Evolutionary conservation across 2,329 filamentous ascomycete species (phyloP), one percentile per base, ranked within the genome.

Genomic region (Scytalidium lignicola): DNA sequence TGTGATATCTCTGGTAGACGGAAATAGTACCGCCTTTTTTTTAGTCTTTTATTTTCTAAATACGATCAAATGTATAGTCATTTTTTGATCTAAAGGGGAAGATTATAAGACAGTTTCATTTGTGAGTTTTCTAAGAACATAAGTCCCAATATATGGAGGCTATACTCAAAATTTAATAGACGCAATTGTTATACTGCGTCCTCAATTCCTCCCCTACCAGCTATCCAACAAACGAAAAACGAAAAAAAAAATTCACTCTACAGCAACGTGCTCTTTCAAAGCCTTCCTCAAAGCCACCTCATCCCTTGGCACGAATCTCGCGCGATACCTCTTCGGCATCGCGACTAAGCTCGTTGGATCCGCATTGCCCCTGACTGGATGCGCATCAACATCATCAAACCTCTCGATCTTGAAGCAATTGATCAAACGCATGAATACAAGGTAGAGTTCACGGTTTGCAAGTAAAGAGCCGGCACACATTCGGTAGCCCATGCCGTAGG

Each of bases 381-480:
- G 74, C 22, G 74, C 75, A 46, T 84, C 79, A 0, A 80, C 72
- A 6, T 75, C 67, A 39, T 76, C 75, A 46, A 72, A 66, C 51
- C 74, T 74, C 47, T 77, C 67, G 48, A 86, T 75, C 51, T 75
- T 74, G 63, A 85, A 84, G 57, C 77, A 78, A 62, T 76, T 80
- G 21, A 86, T 65, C 54, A 81, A 75, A 23, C 82, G 73, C 66
- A 85, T 73, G 58, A 82, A 85, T 10, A 82, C 71, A 9, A 85
- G 69, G 52, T 86, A 86, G 17, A 86, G 68, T 60, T 86, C 82
- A 2, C 82, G 71, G 58, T 85, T 85, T 10, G 82, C 81, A 2
- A 85, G 70, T 37, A 82, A 59, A 1, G 74, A 80, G 32, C 81
- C 82, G 0, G 82, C 80, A 53, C 83, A 86, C 82, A 86, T 86